Evolutionary conservation across 768 basidiomycete genomes (phyloP).

Genomic region (Piloderma croceum): DNA sequence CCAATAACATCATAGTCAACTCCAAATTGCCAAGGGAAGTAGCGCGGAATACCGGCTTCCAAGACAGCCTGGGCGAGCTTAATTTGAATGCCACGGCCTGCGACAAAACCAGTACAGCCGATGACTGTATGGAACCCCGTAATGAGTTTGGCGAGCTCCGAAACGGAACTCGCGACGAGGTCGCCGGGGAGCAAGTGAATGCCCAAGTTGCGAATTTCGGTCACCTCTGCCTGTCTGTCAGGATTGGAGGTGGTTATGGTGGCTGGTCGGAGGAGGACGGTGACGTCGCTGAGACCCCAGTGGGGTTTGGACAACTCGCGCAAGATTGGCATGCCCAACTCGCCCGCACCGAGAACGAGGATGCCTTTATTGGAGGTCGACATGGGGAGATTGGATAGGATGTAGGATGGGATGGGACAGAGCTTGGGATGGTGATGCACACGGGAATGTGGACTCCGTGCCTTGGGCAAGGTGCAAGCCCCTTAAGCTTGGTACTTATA

Average conservation of each 20-base stretch:
- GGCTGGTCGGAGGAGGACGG: constrained; percentile 17
- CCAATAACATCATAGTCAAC: constrained; percentile 32
- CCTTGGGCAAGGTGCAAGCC: too few relatives aligned
- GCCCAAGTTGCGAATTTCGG: constrained; percentile 8
- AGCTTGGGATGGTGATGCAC: too few relatives aligned
- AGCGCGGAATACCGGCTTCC: constrained; percentile 19
- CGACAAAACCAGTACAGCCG: constrained; percentile 21
- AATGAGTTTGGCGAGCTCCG: constrained; percentile 15
- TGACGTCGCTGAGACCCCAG: constrained; percentile 1
- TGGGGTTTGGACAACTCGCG: constrained; percentile 9
- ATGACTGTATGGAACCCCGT: constrained; percentile 17
- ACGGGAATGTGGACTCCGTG: too few relatives aligned
- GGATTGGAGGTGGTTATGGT: constrained; percentile 7
- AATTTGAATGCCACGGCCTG: constrained; percentile 21
- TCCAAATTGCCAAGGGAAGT: constrained; percentile 33
- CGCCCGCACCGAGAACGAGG: constrained; percentile 24
- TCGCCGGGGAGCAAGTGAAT: constrained; percentile 16
- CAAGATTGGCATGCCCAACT: constrained; percentile 20
- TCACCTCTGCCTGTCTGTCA: constrained; percentile 6
- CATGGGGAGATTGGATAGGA: too few relatives aligned
- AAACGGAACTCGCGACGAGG: constrained; percentile 6
- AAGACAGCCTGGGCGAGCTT: constrained; percentile 24
- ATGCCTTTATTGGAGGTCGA: too few relatives aligned
- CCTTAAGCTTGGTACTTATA: too few relatives aligned
- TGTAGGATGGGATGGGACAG: too few relatives aligned